A percentile compares a stretch with the other conserved stretches of the same genome.
phyloP scores from a whole-genome alignment of 1,284 basidiomycete genomes.

The Rhodotorula sp. region DNA sequence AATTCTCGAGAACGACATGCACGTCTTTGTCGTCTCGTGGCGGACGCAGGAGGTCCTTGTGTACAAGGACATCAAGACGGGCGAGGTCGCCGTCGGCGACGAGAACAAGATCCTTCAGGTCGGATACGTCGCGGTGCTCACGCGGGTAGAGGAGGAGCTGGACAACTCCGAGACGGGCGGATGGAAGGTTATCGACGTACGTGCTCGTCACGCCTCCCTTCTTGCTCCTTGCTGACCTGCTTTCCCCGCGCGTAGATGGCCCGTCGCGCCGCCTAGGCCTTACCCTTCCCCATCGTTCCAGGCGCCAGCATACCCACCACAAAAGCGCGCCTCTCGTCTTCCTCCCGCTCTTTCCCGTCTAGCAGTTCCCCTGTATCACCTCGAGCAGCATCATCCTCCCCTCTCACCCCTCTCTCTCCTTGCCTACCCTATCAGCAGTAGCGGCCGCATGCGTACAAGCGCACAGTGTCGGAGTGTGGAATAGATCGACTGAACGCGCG shows the following conservation, averaged over 20 bases:
- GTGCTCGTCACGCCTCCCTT: background rate
- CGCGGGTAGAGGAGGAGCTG: conserved; percentile 79
- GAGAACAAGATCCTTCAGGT: conserved; percentile 90
- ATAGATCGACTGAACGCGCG: too few species aligned
- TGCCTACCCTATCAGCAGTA: background rate
- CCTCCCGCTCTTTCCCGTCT: background rate
- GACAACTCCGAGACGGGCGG: conserved; percentile 92
- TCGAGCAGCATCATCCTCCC: background rate
- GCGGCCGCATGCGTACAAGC: background rate
- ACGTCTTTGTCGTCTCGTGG: conserved; percentile 92
- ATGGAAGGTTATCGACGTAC: conserved; percentile 95
- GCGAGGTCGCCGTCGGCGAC: conserved; percentile 80
- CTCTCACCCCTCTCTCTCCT: background rate
- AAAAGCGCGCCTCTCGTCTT: background rate
- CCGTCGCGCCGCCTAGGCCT: conserved; percentile 31
- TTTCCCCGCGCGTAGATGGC: conserved; percentile 24
- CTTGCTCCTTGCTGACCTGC: background rate
- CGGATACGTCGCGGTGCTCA: conserved; percentile 88
- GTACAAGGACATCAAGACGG: conserved; percentile 85
- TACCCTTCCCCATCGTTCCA: background rate
- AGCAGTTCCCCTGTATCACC: conserved; percentile 14
- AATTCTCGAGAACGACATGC: conserved; percentile 81
- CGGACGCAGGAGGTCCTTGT: conserved; percentile 90
- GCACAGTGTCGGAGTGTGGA: too few species aligned
- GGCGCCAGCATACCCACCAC: background rate